Percentiles rank a stretch among this genome's conserved stretches.
Conservation (phyloP, 768 basidiomycete species). For the Lentinula sp. region DNA sequence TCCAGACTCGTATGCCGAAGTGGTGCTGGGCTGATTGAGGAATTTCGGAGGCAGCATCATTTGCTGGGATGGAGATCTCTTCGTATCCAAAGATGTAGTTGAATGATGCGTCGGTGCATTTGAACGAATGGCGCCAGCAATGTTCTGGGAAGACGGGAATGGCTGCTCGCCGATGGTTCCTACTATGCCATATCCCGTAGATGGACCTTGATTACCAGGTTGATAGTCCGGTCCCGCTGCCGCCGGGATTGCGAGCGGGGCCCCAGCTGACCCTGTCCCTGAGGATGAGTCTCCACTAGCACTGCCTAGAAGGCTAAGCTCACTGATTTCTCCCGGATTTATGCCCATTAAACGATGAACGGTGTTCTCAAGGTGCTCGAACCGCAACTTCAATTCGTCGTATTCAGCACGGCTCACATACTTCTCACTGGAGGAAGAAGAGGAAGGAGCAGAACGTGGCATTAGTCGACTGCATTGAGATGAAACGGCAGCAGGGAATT, state of each 20-base stretch:
- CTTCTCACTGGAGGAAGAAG: slow-evolving; percentile 50
- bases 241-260: not conserved
- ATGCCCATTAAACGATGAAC: slow-evolving; percentile 35
- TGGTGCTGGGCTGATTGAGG: not conserved
- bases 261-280: slow-evolving; percentile 1
- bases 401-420: slow-evolving; percentile 75
- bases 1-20: not conserved
- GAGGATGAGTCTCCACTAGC: not conserved
- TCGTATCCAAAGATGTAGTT: not conserved
- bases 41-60: not conserved
- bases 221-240: slow-evolving; percentile 1
- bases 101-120: not conserved
- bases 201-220: not conserved
- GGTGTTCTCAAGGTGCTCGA: slow-evolving; percentile 54
- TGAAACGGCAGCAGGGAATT: slow-evolving; percentile 4
- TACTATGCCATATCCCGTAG: slow-evolving; percentile 1
- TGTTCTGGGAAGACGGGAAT: not conserved
- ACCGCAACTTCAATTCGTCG: slow-evolving; percentile 63
- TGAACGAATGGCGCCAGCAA: not conserved
- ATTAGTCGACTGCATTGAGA: slow-evolving; percentile 3
- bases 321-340: slow-evolving; percentile 13
- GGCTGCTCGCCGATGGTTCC: not conserved
- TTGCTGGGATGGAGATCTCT: not conserved
- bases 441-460: slow-evolving; percentile 8
- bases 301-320: slow-evolving; percentile 9